Conservation (phyloP, 768 basidiomycete genomes). For the Lactifluus echinatus region DNA sequence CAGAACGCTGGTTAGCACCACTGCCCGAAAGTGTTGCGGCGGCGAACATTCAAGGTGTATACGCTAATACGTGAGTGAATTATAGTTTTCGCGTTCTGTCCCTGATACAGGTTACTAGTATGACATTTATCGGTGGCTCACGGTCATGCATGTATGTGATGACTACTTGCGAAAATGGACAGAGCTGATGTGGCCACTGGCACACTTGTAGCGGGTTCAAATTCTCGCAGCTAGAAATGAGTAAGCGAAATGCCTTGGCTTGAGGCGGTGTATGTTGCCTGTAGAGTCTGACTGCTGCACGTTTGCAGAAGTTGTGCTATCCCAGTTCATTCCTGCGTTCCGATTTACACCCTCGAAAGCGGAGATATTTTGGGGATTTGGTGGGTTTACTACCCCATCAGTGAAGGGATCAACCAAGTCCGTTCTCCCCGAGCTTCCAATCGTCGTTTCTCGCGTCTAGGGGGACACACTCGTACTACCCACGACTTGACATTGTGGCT, state of each 20-base stretch:
- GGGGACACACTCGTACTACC: too few species aligned
- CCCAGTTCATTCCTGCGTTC: background rate
- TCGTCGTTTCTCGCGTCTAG: too few species aligned
- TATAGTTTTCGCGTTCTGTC: background rate
- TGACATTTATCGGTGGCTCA: conserved; percentile 1
- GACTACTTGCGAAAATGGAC: background rate
- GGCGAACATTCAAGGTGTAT: conserved; percentile 22
- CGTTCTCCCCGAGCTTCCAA: too few species aligned
- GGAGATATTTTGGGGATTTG: background rate
- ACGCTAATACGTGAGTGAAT: conserved; percentile 24
- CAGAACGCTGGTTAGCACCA: conserved; percentile 34
- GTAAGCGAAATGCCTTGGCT: background rate
- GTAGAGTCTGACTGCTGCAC: background rate
- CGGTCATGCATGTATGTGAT: conserved; percentile 4
- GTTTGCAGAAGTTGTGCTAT: background rate
- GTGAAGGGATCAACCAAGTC: too few species aligned
- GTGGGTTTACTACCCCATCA: too few species aligned
- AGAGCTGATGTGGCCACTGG: background rate
- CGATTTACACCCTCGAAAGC: background rate
- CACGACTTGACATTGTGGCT: too few species aligned
- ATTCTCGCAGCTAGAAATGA: conserved; percentile 7
- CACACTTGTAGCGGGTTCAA: conserved; percentile 3
- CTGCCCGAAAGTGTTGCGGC: conserved; percentile 22
- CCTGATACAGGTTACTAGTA: background rate
- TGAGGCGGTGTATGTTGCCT: background rate